These are phyloP conservation scores for Leccinellum luteum DNA, from an alignment of 768 basidiomycete species.

Conservation along the genomic window DNA sequence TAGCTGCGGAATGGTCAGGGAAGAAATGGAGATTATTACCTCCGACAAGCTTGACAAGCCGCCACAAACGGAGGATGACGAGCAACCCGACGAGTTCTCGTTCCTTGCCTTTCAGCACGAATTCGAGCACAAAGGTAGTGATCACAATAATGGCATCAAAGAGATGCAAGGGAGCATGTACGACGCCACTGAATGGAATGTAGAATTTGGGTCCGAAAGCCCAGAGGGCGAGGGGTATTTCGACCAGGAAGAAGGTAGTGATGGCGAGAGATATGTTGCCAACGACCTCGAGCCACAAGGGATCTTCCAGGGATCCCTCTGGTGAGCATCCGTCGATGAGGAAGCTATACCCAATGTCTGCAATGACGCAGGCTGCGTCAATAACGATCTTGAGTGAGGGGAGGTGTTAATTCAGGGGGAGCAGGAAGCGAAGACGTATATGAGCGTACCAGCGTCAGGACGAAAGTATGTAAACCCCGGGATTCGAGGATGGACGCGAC, in stretches of 20 bases:
- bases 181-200: slow-evolving; percentile 53
- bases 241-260: slow-evolving; percentile 69
- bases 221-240: slow-evolving; percentile 72
- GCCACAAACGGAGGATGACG: slow-evolving; percentile 75
- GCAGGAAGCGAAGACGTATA: slow-evolving; percentile 19
- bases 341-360: slow-evolving; percentile 67
- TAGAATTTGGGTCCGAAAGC: slow-evolving; percentile 62
- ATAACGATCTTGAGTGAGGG: slow-evolving; percentile 46
- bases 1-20: neutral
- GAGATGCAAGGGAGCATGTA: slow-evolving; percentile 63
- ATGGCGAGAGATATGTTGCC: slow-evolving; percentile 63
- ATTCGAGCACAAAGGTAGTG: slow-evolving; percentile 71
- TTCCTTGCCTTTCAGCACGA: slow-evolving; percentile 63
- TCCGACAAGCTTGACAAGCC: slow-evolving; percentile 72
- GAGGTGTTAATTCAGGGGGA: slow-evolving; percentile 7
- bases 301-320: slow-evolving; percentile 39
- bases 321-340: slow-evolving; percentile 51
- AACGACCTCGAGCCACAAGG: slow-evolving; percentile 62
- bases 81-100: slow-evolving; percentile 69
- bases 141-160: slow-evolving; percentile 74
- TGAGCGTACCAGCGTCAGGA: slow-evolving; percentile 55
- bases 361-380: slow-evolving; percentile 69
- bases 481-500: slow-evolving; percentile 53
- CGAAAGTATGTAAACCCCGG: slow-evolving; percentile 47
- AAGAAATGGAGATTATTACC: slow-evolving; percentile 32